A percentile compares a stretch with the other conserved stretches of the same genome.
These are phyloP conservation scores for Suillus alpinus DNA, from an alignment of 768 basidiomycete species.

Conservation along the genomic window DNA sequence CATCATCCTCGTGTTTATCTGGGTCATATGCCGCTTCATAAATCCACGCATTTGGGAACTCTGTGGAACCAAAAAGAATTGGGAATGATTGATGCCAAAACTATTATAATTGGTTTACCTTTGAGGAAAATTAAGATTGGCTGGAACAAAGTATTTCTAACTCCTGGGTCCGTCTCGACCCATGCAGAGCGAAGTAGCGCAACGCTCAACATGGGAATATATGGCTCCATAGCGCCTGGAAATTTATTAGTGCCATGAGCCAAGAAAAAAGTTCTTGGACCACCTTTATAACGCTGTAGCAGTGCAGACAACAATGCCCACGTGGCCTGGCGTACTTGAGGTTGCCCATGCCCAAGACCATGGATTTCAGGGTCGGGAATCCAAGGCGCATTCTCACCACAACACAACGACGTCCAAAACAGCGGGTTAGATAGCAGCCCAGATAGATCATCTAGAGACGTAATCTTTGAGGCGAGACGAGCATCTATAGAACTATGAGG, in stretches of 20 bases:
- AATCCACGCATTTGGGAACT: constrained; percentile 65
- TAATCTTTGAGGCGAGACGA: constrained; percentile 1
- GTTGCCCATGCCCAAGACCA: constrained; percentile 62
- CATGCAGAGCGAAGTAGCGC: constrained; percentile 67
- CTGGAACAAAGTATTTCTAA: constrained; percentile 67
- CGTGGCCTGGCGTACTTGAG: constrained; percentile 66
- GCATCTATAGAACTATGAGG: constrained; percentile 9
- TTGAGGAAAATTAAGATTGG: constrained; percentile 70
- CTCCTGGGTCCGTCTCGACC: constrained; percentile 67
- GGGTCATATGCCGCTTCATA: constrained; percentile 32
- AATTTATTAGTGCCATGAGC: constrained; percentile 12
- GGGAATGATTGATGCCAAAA: not conserved
- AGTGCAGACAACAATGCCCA: constrained; percentile 58
- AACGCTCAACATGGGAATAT: constrained; percentile 49
- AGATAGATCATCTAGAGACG: constrained; percentile 28
- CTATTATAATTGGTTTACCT: constrained; percentile 39
- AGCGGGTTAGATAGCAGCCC: constrained; percentile 46
- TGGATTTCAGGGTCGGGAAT: constrained; percentile 29
- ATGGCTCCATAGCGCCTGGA: constrained; percentile 19
- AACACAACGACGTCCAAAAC: constrained; percentile 60
- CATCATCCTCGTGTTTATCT: constrained; percentile 26
- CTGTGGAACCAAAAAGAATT: constrained; percentile 33
- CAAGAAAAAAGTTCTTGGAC: not conserved
- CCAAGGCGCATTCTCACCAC: constrained; percentile 41
- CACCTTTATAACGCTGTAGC: constrained; percentile 47